Evolutionary conservation across 1,284 basidiomycete species (phyloP), one percentile per base, ranked within the genome.

Genomic region (Ceratobasidium sp.): DNA sequence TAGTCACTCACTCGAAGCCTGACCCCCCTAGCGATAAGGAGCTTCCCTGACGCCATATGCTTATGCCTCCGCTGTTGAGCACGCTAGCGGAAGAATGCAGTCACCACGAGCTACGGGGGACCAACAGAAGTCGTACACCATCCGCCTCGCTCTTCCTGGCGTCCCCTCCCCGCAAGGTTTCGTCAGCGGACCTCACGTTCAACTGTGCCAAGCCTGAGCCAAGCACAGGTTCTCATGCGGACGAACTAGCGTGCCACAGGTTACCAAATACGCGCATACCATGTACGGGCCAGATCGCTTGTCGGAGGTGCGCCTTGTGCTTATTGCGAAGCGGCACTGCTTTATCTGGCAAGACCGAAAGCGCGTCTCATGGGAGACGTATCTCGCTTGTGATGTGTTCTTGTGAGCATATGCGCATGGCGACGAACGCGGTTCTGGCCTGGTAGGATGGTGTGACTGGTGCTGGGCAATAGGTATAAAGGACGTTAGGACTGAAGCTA

Each of bases 31-130:
- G 6, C 36, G 51, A 51, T 41, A 69, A 45, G 45, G 22, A 41
- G 19, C 57, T 27, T 22, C 31, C 33, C 51, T 27, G 8, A 45
- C 9, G 11, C 66, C 54, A 69, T 22, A 69, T 47, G 53, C 47
- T 14, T 53, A 33, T 51, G n/a, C 22, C 36, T n/a, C 41, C 47
- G 19, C 53, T 31, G 41, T 47, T 53, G 24, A 62, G 27, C 44
- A 19, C 29, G 11, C 19, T 44, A 29, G 14, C 27, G 31, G 66
- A 69, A 57, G 66, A 45, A 11, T n/a, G 53, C 17, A 27, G 36
- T 69, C 66, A 69, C 66, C 66, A 57, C 41, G 31, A 69, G 66
- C 54, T 57, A 57, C 66, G 3, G n/a, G 47, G 66, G 41, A 47
- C 29, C 5, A 69, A 45, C 29, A 24, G 66, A 69, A 54, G 50